A percentile compares a stretch with the other conserved stretches of the same genome.
Evolutionary conservation across 768 basidiomycete species (phyloP).

Genomic region (Lepiota brunneoincarnata): DNA sequence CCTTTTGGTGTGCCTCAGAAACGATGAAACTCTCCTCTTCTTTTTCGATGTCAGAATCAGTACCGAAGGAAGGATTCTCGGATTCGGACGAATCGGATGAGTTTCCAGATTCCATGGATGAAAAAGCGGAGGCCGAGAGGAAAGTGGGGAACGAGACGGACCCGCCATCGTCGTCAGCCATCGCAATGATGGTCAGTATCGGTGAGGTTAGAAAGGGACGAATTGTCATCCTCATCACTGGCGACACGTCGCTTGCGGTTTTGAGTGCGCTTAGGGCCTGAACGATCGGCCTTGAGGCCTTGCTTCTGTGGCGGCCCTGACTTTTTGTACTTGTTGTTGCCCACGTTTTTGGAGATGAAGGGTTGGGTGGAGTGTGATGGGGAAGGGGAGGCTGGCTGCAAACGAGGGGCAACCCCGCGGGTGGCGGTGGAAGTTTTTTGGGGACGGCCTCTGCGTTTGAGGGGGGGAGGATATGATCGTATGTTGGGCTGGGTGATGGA

Average conservation of each 20-base stretch:
- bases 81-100: slow-evolving; percentile 50
- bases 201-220: slow-evolving; percentile 33
- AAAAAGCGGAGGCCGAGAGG: slow-evolving; percentile 58
- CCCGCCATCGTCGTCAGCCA: slow-evolving; percentile 29
- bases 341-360: slow-evolving; percentile 10
- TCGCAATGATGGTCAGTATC: slow-evolving; percentile 31
- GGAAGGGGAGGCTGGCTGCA: slow-evolving; percentile 2
- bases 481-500: slow-evolving; percentile 15
- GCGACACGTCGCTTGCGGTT: slow-evolving; percentile 11
- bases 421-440: slow-evolving; percentile 42
- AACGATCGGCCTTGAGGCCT: slow-evolving; percentile 2
- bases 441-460: slow-evolving; percentile 57
- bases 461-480: slow-evolving; percentile 19
- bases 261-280: slow-evolving; percentile 3
- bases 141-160: slow-evolving; percentile 61
- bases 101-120: slow-evolving; percentile 34
- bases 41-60: slow-evolving; percentile 55
- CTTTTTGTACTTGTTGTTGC: slow-evolving; percentile 16
- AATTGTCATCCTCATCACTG: slow-evolving; percentile 26
- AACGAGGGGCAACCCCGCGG: slow-evolving; percentile 21
- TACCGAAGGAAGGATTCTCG: slow-evolving; percentile 45
- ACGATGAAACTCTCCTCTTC: slow-evolving; percentile 64
- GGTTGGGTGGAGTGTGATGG: not conserved
- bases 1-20: slow-evolving; percentile 42
- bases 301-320: slow-evolving; percentile 18